These are phyloP conservation scores for Gossypium trilobum DNA, from an alignment of 441 rosid genomes.

Conservation along the genomic window DNA sequence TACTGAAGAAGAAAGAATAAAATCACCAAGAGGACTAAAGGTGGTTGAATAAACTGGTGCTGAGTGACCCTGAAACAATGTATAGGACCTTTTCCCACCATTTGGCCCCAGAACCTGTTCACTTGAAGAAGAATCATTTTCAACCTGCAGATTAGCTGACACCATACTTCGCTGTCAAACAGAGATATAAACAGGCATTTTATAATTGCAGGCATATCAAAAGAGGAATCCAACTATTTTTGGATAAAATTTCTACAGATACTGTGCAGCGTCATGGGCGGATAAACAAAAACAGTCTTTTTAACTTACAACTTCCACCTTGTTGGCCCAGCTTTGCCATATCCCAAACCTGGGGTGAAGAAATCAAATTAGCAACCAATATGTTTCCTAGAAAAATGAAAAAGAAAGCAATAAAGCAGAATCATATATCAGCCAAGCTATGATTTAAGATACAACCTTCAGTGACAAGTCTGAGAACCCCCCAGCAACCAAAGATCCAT, in stretches of 20 bases:
- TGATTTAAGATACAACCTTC: constrained; percentile 42
- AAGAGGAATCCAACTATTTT: background rate
- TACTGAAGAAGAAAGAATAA: constrained; percentile 80
- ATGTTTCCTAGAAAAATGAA: background rate
- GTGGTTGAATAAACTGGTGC: constrained; percentile 90
- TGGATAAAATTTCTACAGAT: background rate
- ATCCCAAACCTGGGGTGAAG: constrained; percentile 69
- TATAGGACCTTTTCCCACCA: constrained; percentile 55
- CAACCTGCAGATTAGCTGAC: constrained; percentile 70
- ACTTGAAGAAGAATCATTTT: constrained; percentile 42
- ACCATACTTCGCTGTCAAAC: constrained; percentile 3
- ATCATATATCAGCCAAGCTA: background rate
- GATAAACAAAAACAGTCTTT: background rate
- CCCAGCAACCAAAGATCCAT: constrained; percentile 92
- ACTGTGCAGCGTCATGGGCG: background rate
- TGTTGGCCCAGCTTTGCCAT: constrained; percentile 91
- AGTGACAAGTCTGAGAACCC: constrained; percentile 96
- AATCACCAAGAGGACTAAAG: constrained; percentile 86
- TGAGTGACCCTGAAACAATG: constrained; percentile 75
- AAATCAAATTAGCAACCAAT: constrained; percentile 24
- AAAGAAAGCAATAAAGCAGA: constrained; percentile 19
- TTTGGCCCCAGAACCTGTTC: constrained; percentile 42
- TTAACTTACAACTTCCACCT: constrained; percentile 45
- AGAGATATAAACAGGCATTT: background rate
- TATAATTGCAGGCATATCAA: background rate